Base-by-base conservation (phyloP, 768 basidiomycete species). In the Dentipellis sp. region DNA sequence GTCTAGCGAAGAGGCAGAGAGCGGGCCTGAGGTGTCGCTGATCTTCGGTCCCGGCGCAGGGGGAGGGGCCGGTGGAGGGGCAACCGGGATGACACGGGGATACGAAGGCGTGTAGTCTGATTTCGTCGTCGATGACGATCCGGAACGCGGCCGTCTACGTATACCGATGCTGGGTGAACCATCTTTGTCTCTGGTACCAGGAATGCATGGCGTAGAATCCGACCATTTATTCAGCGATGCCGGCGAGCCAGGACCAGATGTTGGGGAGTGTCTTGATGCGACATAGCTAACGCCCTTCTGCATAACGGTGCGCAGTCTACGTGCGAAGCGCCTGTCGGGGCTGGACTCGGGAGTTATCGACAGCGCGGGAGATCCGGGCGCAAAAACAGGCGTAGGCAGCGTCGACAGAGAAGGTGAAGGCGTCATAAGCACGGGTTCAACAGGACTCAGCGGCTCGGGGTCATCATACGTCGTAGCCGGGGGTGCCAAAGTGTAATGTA, bases 101-200 rank as follows among this genome's bases (percentile, higher is more conserved):
- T 36, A 46, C 39, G 9, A 49, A 48, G 40, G 23, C 22, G 54
- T 50, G 19, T n/a, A 17, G 7, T 35, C 50, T 4, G 59, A 57
- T 14, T 48, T 14, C 37, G 50, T 57, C 1, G 59, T 57, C n/a
- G 56, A 57, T 1, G 53, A 50, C 29, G 49, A 56, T 16, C 42
- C 52, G 10, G 50, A 40, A 9, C 34, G 49, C 21, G n/a, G 34
- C 36, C 37, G 58, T 9, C 42, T 34, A 35, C 21, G 39, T 1
- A 17, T n/a, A 10, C 47, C 9, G 14, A 40, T 48, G 3, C 10
- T 17, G 10, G 39, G 39, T 7, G 53, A 50, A 21, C 10, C 23
- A 29, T 29, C 29, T 29, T 6, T 29, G 29, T 29, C 29, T 29
- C 6, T 29, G 29, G 29, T 6, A 29, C 29, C 29, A 29, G 29